Evolutionary conservation across 1,284 basidiomycete genomes (phyloP), one percentile per base, ranked within the genome.

Genomic region (Laetiporus sulphureus): DNA sequence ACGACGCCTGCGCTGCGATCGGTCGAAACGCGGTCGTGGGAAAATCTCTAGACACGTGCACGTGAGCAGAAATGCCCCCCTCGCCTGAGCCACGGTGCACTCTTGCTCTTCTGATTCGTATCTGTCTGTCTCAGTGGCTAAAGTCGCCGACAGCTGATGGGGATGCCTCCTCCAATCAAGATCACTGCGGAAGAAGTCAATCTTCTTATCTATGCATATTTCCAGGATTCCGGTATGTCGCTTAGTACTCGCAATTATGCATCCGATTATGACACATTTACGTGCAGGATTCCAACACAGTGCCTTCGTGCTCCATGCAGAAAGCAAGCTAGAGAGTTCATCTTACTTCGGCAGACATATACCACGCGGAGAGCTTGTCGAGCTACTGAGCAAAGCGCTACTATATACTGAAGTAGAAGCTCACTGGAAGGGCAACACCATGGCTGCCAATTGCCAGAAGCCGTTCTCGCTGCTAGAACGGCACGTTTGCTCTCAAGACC

Each of bases 181-280:
- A 83, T 91, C 53, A 79, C 80, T 31, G 81, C 87, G 31, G 87
- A 90, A 55, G 88, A 91, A 58, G 71, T 91, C 41, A 91, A 91
- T 61, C 84, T 81, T 55, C 74, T 91, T 44, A 80, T 91, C 38
- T 79, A 90, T 62, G 72, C 86, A 1, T 91, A 91, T 59, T 77
- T 91, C 45, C 69, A 79, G 49, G 88, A 91, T 54, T 86, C 83
- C 33, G 86, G 86, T 86, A 51, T 19, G 54, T 45, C 16, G 5
- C 27, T 27, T 36, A 8, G 32, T 16, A 29, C 24, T 29, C 25
- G 33, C 40, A 39, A 13, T 24, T 38, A 23, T 31, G 37, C 54
- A 84, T n/a, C n/a, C 16, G 5, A 29, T 27, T 36, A 8, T 35
- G 16, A 29, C 24, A 25, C 25, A 35, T 38, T 41, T 15, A 27